Conservation (phyloP, 78 protist species). For the Pelomyxa schiedti region DNA sequence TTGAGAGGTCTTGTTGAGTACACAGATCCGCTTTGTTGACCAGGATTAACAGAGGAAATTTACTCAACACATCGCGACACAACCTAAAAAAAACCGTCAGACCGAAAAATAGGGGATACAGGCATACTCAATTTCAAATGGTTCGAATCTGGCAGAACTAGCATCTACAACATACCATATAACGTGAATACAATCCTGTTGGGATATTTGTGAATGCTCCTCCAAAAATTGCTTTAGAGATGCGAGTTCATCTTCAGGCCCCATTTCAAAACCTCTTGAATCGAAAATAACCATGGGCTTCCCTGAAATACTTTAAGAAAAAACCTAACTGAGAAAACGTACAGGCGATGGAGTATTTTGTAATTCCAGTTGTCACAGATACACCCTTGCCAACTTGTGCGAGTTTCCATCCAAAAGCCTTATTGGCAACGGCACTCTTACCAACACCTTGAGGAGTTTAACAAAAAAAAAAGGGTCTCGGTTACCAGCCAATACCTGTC, state of each 20-base stretch:
- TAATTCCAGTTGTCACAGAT: too few relatives aligned
- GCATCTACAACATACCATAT: background rate
- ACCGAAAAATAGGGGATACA: background rate
- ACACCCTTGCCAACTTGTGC: too few relatives aligned
- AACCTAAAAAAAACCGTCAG: background rate
- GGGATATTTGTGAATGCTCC: too few relatives aligned
- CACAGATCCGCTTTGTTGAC: background rate
- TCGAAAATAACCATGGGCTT: background rate
- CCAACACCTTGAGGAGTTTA: too few relatives aligned
- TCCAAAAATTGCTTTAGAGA: too few relatives aligned
- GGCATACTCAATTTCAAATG: too few relatives aligned
- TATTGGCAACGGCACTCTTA: background rate
- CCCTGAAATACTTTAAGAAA: too few relatives aligned
- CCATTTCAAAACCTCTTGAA: background rate
- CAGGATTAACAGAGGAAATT: background rate
- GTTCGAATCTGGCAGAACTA: background rate
- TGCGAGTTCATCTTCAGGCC: too few relatives aligned
- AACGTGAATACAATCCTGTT: background rate
- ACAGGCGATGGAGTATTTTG: too few relatives aligned
- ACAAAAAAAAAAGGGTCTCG: too few relatives aligned
- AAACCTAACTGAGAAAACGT: too few relatives aligned
- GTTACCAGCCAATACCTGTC: background rate
- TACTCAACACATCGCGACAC: background rate
- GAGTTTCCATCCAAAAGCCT: background rate
- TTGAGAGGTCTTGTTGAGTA: background rate